Evolutionary conservation across 2,329 filamentous ascomycete species (phyloP), one percentile per base, ranked within the genome.

Genomic region (Sporothrix phasma): DNA sequence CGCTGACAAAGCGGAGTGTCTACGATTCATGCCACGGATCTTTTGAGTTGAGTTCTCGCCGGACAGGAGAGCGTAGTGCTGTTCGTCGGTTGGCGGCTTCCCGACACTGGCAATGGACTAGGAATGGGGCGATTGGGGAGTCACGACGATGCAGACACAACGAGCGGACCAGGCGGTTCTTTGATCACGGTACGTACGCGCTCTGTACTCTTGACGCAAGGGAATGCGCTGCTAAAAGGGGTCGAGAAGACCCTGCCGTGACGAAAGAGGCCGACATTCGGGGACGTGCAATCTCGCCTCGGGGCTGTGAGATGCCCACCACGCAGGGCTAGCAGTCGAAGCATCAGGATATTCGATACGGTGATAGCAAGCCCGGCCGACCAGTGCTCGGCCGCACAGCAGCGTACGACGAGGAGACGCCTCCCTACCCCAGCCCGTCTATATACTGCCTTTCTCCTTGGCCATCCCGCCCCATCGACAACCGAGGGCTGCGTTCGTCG

Each of bases 241-340:
- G n/a, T n/a, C 31, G 26, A 31, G 26, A 51, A 26, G 31, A 39
- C 31, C 51, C 15, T 54, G 51, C 31, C 22, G 54, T 43, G 39
- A 13, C 56, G 39, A 46, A 60, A 45, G 8, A 7, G 26, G 19
- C 13, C 22, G 34, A 43, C 26, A 10, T n/a, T 41, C 31, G 19
- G 22, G 37, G 34, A 43, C 26, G 17, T n/a, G 58, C 31, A 61
- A 47, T 61, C 29, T 61, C 43, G 58, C 43, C 58, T 61, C 58
- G 58, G 47, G 43, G 58, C 58, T 61, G 58, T 61, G 26, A 61
- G 43, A 61, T 43, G 47, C 13, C 5, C 15, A 39, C 31, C 58
- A 59, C 11, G 39, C 51, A 54, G 54, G 39, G 54, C 54, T 45
- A 45, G 24, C 54, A 58, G 54, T 13, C 53, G n/a, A 37, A 19